Evolutionary conservation across 108 stramenopile genomes (phyloP).

Genomic region (Pseudonitzschia delicatissima): DNA sequence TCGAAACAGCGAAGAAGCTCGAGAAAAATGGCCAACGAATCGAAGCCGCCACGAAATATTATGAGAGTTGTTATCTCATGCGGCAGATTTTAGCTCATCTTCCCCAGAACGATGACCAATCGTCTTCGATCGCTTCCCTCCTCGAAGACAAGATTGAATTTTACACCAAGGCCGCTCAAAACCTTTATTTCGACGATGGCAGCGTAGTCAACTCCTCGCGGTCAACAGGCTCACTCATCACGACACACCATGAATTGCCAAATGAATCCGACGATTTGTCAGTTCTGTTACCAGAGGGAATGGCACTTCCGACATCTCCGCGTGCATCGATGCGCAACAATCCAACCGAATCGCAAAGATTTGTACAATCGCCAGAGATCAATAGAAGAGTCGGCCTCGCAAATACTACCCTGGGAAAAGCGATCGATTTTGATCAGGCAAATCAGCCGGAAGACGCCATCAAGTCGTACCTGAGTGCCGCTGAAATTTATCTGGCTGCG

Average conservation of each 20-base stretch:
- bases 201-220: not conserved
- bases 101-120: constrained; percentile 8
- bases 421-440: constrained; percentile 56
- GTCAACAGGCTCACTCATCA: not conserved
- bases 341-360: not conserved
- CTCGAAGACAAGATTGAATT: constrained; percentile 46
- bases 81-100: constrained; percentile 27
- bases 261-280: not conserved
- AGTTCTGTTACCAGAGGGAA: constrained; percentile 4
- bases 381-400: constrained; percentile 32
- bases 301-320: not conserved
- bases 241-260: too few relatives aligned
- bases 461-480: constrained; percentile 47
- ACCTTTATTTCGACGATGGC: constrained; percentile 35
- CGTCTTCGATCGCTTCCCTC: constrained; percentile 19
- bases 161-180: constrained; percentile 43
- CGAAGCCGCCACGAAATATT: constrained; percentile 55
- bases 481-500: constrained; percentile 44
- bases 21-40: constrained; percentile 40
- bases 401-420: constrained; percentile 33
- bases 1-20: constrained; percentile 40
- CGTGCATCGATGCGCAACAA: not conserved
- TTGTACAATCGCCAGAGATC: constrained; percentile 17
- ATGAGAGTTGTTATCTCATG: constrained; percentile 63
- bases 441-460: constrained; percentile 30